phyloP scores from a whole-genome alignment of 768 basidiomycete species.

The Russula virescens region DNA sequence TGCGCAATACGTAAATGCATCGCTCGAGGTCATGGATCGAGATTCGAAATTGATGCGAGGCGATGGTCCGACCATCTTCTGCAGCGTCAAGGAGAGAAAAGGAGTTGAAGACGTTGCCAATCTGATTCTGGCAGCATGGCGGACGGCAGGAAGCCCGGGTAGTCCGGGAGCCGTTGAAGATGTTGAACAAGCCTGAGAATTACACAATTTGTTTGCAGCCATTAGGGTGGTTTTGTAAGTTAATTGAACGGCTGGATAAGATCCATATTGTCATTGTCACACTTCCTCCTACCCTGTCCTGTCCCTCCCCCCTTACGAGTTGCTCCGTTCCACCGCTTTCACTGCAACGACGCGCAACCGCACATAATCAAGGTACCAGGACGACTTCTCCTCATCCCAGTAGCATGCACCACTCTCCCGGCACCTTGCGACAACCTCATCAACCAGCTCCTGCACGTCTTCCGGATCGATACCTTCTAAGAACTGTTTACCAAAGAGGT shows the following conservation, averaged over 20 bases:
- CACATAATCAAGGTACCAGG: conserved; percentile 21
- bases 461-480: conserved; percentile 9
- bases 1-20: conserved; percentile 87
- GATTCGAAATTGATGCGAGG: conserved; percentile 94
- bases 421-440: conserved; percentile 15
- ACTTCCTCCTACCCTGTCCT: background rate
- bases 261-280: background rate
- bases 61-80: conserved; percentile 88
- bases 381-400: conserved; percentile 3
- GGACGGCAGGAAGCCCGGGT: conserved; percentile 70
- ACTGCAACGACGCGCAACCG: conserved; percentile 15
- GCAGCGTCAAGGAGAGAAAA: conserved; percentile 69
- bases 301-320: background rate
- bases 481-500: conserved; percentile 13
- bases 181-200: background rate
- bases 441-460: conserved; percentile 8
- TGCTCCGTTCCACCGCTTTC: background rate
- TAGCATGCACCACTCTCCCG: conserved; percentile 6
- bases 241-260: background rate
- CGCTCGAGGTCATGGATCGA: conserved; percentile 89
- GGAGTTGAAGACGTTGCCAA: conserved; percentile 80
- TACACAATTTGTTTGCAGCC: background rate
- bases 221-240: background rate
- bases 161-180: conserved; percentile 34
- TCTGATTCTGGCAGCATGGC: conserved; percentile 87